Evolutionary conservation across 306 rosid genomes (phyloP), one percentile per base, ranked within the genome.

Genomic region (Vigna trinervia): DNA sequence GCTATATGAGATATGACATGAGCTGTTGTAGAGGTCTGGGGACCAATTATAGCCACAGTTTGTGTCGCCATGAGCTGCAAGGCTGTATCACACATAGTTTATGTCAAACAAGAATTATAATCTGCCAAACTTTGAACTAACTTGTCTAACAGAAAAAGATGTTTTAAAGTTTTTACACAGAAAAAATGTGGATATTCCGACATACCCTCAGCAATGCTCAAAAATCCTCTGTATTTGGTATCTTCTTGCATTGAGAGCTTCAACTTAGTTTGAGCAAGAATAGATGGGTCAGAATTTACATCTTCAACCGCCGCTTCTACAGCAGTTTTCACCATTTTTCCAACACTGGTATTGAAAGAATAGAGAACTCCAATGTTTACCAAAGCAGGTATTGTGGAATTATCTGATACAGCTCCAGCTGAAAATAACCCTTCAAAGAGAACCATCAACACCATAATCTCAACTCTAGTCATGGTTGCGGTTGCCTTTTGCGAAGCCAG

Each of bases 1-100:
- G 99, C 99, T 70, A 95, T 89, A 67, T 90, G 97, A 66, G 97
- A 82, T 88, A 95, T 84, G 51, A 87, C 85, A 88, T 95, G 99
- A 78, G 99, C 99, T 10, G 92, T 88, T 70, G 84, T 88, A 50
- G 97, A 92, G 14, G 84, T 83, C 79, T 88, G 99, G 3, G 99
- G 99, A 19, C 99, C 99, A 36, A 95, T 90, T 84, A 95, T 89
- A 62, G 99, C 99, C 79, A 92, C 88, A 6, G 97, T 92, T 30
- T 87, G 89, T 13, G 54, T 79, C 73, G 88, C 87, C 99, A 95
- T 95, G 88, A 95, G 93, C 80, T 67, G 79, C 85, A 95, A 89
- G 76, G 93, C 99, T 95, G 97, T 74, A 20, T 19, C 20, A 64
- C 28, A 70, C 65, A 79, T 50, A 73, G 12, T 57, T 75, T 52